Conservation (phyloP, 225 moss, liverwort and hornwort genomes). For the Marchantia polymorpha region DNA sequence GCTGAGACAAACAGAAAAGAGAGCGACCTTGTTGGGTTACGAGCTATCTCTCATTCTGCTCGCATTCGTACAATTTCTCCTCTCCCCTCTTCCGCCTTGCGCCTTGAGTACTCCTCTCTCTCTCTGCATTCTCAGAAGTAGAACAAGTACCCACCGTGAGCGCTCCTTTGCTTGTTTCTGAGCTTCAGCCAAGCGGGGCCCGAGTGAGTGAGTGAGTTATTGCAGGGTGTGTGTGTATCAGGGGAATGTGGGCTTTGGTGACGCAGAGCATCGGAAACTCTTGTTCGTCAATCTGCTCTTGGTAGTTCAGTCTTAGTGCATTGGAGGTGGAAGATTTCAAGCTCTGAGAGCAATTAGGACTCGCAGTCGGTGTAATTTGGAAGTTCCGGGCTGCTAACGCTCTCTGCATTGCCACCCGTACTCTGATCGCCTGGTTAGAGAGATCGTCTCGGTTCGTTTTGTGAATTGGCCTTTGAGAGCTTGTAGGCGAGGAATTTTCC, state of each 20-base stretch:
- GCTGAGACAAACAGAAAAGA: not conserved
- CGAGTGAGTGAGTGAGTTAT: not conserved
- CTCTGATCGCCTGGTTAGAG: not conserved
- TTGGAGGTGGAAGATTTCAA: not conserved
- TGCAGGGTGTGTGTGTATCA: not conserved
- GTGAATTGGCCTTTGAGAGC: not conserved
- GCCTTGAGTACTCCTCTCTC: not conserved
- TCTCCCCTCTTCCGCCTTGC: not conserved
- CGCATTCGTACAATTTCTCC: not conserved
- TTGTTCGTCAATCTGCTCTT: not conserved
- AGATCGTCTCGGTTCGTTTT: not conserved
- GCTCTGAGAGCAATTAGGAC: not conserved
- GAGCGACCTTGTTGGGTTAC: not conserved
- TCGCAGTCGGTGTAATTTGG: not conserved
- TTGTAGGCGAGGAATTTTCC: not conserved
- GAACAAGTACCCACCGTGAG: too few species aligned
- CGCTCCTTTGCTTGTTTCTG: not conserved
- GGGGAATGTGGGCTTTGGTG: not conserved
- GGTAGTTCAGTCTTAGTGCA: not conserved
- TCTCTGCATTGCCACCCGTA: not conserved
- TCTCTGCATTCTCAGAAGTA: not conserved
- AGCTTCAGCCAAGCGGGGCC: not conserved
- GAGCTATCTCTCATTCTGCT: not conserved
- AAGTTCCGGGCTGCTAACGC: not conserved
- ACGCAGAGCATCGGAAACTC: not conserved